These are phyloP conservation scores for Erigeron canadensis DNA, from an alignment of 129 eudicot genomes.

Conservation along the genomic window DNA sequence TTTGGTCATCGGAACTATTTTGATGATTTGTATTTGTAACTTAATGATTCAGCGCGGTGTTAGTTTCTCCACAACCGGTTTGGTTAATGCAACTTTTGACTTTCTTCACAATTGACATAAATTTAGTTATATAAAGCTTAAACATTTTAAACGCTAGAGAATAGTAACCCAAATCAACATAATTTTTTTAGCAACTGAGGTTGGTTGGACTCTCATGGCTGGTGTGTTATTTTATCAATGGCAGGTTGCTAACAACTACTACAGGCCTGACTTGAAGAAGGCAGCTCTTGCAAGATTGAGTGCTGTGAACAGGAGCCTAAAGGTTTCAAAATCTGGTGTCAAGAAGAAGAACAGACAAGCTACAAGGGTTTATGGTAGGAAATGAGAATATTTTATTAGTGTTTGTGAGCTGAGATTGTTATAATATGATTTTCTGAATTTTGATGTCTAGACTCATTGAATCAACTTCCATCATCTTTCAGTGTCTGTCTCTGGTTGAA, in stretches of 20 bases:
- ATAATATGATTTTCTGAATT: neutral
- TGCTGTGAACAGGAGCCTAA: slow-evolving; percentile 84
- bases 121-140: no score
- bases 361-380: slow-evolving; percentile 42
- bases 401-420: slow-evolving; percentile 1
- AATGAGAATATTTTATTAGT: slow-evolving; percentile 27
- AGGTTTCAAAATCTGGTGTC: slow-evolving; percentile 88
- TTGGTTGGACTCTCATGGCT: neutral
- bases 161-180: no score
- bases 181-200: neutral
- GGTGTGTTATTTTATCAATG: neutral
- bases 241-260: slow-evolving; percentile 80
- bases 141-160: neutral
- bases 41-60: no score
- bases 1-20: no score
- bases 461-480: slow-evolving; percentile 5
- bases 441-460: slow-evolving; percentile 27
- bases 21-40: no score
- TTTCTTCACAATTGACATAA: no score
- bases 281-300: slow-evolving; percentile 97
- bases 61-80: no score
- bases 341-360: slow-evolving; percentile 98
- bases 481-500: slow-evolving; percentile 11
- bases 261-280: slow-evolving; percentile 94
- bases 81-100: no score